These are phyloP conservation scores for Acanthamoeba sp. DNA, from an alignment of 208 protist species.

Conservation along the genomic window DNA sequence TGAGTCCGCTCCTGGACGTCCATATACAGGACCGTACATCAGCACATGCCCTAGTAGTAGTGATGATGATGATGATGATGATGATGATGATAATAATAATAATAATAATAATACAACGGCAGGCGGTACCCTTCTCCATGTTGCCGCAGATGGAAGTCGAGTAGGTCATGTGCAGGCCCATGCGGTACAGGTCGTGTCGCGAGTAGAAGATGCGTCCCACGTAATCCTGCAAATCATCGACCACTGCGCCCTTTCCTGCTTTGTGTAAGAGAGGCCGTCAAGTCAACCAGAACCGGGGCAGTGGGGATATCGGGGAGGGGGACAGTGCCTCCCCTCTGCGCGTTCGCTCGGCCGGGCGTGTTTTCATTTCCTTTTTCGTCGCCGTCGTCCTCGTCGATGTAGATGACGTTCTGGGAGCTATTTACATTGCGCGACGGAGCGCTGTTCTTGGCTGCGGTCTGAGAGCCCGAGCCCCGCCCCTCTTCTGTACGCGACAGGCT, in stretches of 20 bases:
- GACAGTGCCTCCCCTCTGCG: not conserved
- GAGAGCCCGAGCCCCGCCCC: no score
- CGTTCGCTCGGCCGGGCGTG: not conserved
- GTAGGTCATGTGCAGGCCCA: slow-evolving; percentile 33
- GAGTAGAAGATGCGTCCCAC: slow-evolving; percentile 52
- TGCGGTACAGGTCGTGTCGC: not conserved
- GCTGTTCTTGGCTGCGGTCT: not conserved
- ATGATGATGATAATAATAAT: no score
- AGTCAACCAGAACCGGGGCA: not conserved
- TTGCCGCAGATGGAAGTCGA: slow-evolving; percentile 10
- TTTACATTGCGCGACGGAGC: not conserved
- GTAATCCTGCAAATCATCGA: slow-evolving; percentile 9
- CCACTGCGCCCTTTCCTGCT: not conserved
- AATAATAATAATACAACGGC: no score
- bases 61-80: no score
- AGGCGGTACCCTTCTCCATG: slow-evolving; percentile 39
- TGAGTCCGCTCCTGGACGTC: not conserved
- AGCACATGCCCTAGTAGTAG: not conserved
- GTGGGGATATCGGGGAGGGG: no score
- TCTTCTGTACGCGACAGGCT: not conserved
- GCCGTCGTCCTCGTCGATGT: slow-evolving; percentile 33
- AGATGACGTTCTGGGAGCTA: slow-evolving; percentile 15
- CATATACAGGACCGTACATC: not conserved
- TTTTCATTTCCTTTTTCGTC: no score
- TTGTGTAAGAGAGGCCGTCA: not conserved